A percentile compares a stretch with the other conserved stretches of the same genome.
These are phyloP conservation scores for Phytophthora pisi DNA, from an alignment of 352 stramenopile species.

Conservation along the genomic window DNA sequence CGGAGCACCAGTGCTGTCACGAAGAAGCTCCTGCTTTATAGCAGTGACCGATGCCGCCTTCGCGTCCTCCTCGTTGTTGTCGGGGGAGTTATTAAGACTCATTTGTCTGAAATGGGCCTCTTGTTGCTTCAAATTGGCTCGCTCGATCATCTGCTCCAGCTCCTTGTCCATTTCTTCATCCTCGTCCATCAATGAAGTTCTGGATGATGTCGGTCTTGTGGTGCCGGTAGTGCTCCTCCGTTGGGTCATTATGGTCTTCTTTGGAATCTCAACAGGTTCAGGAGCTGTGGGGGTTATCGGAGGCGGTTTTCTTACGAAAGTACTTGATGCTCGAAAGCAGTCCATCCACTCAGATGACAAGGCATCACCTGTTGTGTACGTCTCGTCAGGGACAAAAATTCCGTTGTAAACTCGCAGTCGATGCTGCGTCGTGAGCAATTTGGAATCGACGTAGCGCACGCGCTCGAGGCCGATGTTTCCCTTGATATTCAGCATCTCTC, in stretches of 20 bases:
- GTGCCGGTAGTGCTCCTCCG: constrained; percentile 1
- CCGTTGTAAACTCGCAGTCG: constrained; percentile 69
- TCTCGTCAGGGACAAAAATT: constrained; percentile 74
- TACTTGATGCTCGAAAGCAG: constrained; percentile 52
- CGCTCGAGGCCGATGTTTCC: constrained; percentile 82
- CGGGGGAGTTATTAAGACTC: background rate
- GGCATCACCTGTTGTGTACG: constrained; percentile 64
- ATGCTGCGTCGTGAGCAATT: constrained; percentile 67
- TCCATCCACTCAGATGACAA: constrained; percentile 86
- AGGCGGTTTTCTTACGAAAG: constrained; percentile 19
- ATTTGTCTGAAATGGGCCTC: constrained; percentile 30
- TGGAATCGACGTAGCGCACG: constrained; percentile 74
- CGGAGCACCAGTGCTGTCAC: constrained; percentile 7
- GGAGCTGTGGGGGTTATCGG: background rate
- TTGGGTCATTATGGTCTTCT: background rate
- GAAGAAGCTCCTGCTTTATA: constrained; percentile 48
- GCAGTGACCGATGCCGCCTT: constrained; percentile 9
- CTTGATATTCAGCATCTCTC: constrained; percentile 87
- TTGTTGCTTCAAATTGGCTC: constrained; percentile 38
- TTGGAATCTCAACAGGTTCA: constrained; percentile 3
- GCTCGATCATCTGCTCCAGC: constrained; percentile 75
- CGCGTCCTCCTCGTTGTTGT: constrained; percentile 16
- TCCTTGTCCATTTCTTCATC: constrained; percentile 76
- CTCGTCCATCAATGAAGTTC: constrained; percentile 44
- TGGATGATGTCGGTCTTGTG: constrained; percentile 33